phyloP scores from a whole-genome alignment of 2,329 filamentous ascomycete genomes.

The Colletotrichum sp. region DNA sequence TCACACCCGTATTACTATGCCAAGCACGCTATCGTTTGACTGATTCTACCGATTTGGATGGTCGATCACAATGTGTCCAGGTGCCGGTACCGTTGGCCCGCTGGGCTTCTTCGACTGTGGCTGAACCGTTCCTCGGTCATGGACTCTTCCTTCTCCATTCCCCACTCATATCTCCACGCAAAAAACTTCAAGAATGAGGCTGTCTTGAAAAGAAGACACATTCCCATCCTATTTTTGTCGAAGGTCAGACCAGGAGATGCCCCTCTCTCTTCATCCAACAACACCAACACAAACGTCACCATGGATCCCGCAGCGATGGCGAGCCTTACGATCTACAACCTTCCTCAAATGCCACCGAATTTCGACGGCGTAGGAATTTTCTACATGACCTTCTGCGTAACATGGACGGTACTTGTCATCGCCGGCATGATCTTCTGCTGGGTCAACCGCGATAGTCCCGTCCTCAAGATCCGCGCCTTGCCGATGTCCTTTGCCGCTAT shows the following conservation, averaged over 20 bases:
- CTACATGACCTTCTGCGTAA: constrained; percentile 29
- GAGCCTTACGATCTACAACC: constrained; percentile 32
- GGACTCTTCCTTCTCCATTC: neutral
- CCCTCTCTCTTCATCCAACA: neutral
- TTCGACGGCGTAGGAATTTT: constrained; percentile 35
- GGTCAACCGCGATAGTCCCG: constrained; percentile 34
- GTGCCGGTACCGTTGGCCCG: neutral
- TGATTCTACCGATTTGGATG: neutral
- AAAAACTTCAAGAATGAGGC: neutral
- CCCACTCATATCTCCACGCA: neutral
- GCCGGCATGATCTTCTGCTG: constrained; percentile 39
- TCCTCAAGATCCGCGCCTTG: constrained; percentile 47
- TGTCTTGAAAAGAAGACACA: neutral
- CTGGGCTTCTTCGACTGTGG: neutral
- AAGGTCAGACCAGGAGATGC: neutral
- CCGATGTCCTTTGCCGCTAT: constrained; percentile 45
- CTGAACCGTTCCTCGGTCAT: neutral
- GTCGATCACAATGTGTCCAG: neutral
- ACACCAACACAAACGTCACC: neutral
- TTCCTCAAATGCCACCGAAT: constrained; percentile 27
- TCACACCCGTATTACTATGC: neutral
- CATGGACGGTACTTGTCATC: constrained; percentile 34
- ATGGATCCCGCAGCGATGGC: constrained; percentile 5
- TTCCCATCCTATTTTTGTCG: neutral
- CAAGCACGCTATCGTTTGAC: neutral